Conservation (phyloP, 148 eudicot species). For the Pouteria glomerata region DNA sequence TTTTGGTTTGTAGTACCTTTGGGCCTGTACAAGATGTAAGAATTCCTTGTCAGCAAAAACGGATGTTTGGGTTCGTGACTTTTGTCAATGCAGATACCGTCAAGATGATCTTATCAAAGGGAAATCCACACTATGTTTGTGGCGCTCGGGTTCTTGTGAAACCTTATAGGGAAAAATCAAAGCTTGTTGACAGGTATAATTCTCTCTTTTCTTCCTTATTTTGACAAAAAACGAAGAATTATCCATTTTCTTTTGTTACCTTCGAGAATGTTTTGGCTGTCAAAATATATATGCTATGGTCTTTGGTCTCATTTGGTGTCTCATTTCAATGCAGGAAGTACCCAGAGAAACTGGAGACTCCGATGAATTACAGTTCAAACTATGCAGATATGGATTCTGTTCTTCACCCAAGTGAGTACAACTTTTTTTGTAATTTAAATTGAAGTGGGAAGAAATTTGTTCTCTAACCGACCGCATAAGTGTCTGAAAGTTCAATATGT, state of each 20-base stretch:
- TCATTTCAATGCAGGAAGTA: slow-evolving; percentile 34
- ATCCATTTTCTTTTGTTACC: not conserved
- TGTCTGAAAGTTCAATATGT: not conserved
- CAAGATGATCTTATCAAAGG: slow-evolving; percentile 32
- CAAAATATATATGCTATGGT: no score
- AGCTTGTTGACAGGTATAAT: slow-evolving; percentile 36
- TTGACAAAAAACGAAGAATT: not conserved
- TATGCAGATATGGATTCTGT: slow-evolving; percentile 32
- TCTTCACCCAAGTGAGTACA: slow-evolving; percentile 24
- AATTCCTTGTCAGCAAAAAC: slow-evolving; percentile 50
- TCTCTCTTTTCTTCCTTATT: not conserved
- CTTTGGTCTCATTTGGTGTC: not conserved
- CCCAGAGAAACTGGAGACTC: slow-evolving; percentile 34
- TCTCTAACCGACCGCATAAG: not conserved
- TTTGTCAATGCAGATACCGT: slow-evolving; percentile 39
- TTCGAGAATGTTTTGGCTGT: no score
- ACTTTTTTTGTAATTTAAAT: not conserved
- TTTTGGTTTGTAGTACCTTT: slow-evolving; percentile 28
- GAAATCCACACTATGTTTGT: slow-evolving; percentile 48
- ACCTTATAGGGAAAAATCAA: slow-evolving; percentile 49
- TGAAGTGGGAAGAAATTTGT: not conserved
- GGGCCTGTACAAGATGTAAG: slow-evolving; percentile 52
- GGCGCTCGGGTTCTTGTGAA: slow-evolving; percentile 61
- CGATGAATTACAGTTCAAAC: slow-evolving; percentile 20
- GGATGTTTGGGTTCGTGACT: slow-evolving; percentile 63